A percentile compares a stretch with the other conserved stretches of the same genome.
Conservation (phyloP, 2,329 filamentous ascomycete species). For the Westerdykella aurantiaca region DNA sequence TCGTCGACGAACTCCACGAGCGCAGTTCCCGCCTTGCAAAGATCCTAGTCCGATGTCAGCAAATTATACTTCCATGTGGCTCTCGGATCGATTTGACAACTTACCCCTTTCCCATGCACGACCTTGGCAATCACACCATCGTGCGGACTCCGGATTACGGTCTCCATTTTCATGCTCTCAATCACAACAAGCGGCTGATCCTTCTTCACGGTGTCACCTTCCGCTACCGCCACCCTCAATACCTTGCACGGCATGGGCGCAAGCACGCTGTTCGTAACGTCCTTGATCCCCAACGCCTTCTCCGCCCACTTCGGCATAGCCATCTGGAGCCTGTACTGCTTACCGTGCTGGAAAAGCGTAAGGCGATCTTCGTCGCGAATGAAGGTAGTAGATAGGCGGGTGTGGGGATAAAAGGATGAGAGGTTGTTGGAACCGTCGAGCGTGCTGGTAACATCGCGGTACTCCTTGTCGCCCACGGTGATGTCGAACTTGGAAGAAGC, state of each 20-base stretch:
- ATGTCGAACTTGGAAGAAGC: conserved; percentile 49
- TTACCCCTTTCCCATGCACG: conserved; percentile 45
- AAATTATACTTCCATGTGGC: conserved; percentile 3
- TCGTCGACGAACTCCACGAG: conserved; percentile 41
- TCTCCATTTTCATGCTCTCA: conserved; percentile 53
- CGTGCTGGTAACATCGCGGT: conserved; percentile 44
- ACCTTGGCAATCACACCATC: conserved; percentile 45
- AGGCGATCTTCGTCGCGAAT: conserved; percentile 59
- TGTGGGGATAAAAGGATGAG: conserved; percentile 73
- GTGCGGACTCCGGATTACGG: conserved; percentile 47
- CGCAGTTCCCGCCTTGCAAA: conserved; percentile 44
- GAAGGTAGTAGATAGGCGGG: conserved; percentile 73
- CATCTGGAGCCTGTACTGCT: conserved; percentile 52
- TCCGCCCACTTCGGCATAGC: conserved; percentile 71
- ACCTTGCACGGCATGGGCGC: conserved; percentile 99
- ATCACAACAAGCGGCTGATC: conserved; percentile 77
- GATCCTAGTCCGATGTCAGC: conserved; percentile 16
- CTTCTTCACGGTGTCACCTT: conserved; percentile 76
- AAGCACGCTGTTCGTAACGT: conserved; percentile 72
- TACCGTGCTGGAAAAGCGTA: conserved; percentile 69
- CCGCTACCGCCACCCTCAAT: conserved; percentile 76
- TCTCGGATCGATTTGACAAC: conserved; percentile 9
- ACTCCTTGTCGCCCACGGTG: conserved; percentile 37
- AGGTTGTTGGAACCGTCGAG: conserved; percentile 47
- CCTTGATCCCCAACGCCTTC: conserved; percentile 78